phyloP scores from a whole-genome alignment of 352 stramenopile genomes.

The Pythium sp. region DNA sequence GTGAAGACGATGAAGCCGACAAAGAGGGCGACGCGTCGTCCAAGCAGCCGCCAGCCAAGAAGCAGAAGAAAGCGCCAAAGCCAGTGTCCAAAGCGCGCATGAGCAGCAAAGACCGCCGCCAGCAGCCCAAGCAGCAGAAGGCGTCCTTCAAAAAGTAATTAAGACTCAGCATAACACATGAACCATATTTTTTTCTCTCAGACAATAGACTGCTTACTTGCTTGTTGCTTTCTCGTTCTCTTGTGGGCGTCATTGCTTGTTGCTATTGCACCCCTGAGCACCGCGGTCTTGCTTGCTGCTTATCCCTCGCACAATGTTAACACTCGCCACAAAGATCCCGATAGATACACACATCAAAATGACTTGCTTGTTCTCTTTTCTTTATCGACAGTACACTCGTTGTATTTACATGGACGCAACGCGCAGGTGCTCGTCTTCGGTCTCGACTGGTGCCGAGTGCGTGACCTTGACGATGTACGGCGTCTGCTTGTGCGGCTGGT shows the following conservation, averaged over 20 bases:
- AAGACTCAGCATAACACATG: not conserved
- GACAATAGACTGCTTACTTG: not conserved
- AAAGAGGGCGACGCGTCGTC: not conserved
- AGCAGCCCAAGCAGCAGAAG: constrained; percentile 14
- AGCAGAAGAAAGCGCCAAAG: constrained; percentile 20
- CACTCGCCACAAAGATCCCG: not conserved
- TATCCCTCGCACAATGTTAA: not conserved
- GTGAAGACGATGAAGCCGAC: not conserved
- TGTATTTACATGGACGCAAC: constrained; percentile 26
- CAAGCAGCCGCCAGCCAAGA: constrained; percentile 3
- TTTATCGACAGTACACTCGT: constrained; percentile 1
- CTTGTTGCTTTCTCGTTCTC: not conserved
- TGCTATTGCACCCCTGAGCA: too few relatives aligned
- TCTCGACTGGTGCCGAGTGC: constrained; percentile 50
- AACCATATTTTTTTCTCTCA: not conserved
- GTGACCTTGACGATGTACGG: constrained; percentile 84
- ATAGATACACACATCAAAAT: not conserved
- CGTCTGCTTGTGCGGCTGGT: constrained; percentile 83
- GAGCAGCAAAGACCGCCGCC: constrained; percentile 21
- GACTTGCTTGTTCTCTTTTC: not conserved
- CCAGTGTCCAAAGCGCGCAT: constrained; percentile 13
- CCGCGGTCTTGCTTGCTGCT: not conserved
- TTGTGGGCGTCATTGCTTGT: not conserved
- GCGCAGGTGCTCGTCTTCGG: constrained; percentile 16
- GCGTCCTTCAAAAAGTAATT: constrained; percentile 15